phyloP scores from a whole-genome alignment of 306 rosid species.

The Fagus sylvatica region DNA sequence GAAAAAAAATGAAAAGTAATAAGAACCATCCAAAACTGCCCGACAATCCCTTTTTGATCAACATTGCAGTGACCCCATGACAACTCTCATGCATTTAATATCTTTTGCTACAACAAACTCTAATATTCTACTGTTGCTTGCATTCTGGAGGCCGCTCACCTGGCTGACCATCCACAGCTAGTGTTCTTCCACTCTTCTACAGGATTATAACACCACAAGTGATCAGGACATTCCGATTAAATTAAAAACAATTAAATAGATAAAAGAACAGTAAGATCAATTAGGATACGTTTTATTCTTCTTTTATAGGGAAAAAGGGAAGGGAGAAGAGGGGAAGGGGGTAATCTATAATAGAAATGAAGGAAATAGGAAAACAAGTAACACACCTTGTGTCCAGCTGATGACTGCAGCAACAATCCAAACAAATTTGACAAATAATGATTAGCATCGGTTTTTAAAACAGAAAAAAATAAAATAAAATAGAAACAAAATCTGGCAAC shows the following conservation, averaged over 20 bases:
- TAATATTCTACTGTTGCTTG: slow-evolving; percentile 77
- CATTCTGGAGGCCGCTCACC: slow-evolving; percentile 93
- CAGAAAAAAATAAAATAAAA: neutral
- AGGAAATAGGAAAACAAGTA: neutral
- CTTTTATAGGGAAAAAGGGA: neutral
- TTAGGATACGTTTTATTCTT: neutral
- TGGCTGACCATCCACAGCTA: slow-evolving; percentile 43
- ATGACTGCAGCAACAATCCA: slow-evolving; percentile 39
- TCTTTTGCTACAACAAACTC: neutral
- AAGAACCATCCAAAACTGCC: slow-evolving; percentile 48
- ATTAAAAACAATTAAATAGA: neutral
- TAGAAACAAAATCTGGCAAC: neutral
- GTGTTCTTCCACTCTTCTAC: slow-evolving; percentile 68
- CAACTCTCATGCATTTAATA: slow-evolving; percentile 20
- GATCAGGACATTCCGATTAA: neutral
- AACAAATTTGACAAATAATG: neutral
- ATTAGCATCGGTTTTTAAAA: slow-evolving; percentile 3
- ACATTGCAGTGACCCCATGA: slow-evolving; percentile 23
- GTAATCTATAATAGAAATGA: too few species aligned
- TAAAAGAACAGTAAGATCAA: neutral
- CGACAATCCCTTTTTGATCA: slow-evolving; percentile 29
- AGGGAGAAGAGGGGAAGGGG: neutral
- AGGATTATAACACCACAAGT: neutral
- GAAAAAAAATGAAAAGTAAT: slow-evolving; percentile 23
- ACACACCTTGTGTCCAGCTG: slow-evolving; percentile 55